Conservation (phyloP, 1,284 basidiomycete genomes). For the Leccinum holopus region DNA sequence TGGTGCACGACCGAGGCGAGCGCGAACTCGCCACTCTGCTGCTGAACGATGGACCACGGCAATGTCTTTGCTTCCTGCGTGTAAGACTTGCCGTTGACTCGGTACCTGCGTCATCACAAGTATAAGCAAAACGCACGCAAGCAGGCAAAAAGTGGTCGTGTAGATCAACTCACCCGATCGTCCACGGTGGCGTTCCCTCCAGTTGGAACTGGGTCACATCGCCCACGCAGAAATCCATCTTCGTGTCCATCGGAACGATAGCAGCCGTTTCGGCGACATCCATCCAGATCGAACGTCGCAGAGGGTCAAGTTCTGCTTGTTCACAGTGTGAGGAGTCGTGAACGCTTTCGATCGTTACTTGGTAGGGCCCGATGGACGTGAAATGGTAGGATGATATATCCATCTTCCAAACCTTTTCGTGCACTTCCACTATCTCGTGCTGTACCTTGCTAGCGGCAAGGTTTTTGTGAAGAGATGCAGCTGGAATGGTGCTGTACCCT, state of each 20-base stretch:
- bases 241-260: conserved; percentile 80
- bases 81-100: conserved; percentile 74
- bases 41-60: conserved; percentile 81
- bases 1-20: conserved; percentile 89
- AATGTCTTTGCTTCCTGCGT: conserved; percentile 76
- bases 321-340: conserved; percentile 79
- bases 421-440: conserved; percentile 57
- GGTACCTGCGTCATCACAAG: conserved; percentile 57
- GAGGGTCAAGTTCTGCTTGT: conserved; percentile 66
- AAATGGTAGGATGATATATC: conserved; percentile 73
- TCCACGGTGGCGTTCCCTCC: conserved; percentile 96
- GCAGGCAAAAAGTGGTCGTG: background rate
- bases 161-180: conserved; percentile 64
- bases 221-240: conserved; percentile 86
- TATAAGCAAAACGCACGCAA: conserved; percentile 4
- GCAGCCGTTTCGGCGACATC: conserved; percentile 95
- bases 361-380: conserved; percentile 76
- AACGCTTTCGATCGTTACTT: conserved; percentile 74
- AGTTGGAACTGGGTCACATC: conserved; percentile 90
- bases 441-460: conserved; percentile 65
- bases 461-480: conserved; percentile 72
- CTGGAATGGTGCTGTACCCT: conserved; percentile 88
- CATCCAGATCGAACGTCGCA: conserved; percentile 66
- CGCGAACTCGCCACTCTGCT: conserved; percentile 78
- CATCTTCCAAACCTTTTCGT: conserved; percentile 71